Evolutionary conservation across 176 grass and related monocot species (phyloP), one percentile per base, ranked within the genome.

Genomic region (Paspalum vaginatum): DNA sequence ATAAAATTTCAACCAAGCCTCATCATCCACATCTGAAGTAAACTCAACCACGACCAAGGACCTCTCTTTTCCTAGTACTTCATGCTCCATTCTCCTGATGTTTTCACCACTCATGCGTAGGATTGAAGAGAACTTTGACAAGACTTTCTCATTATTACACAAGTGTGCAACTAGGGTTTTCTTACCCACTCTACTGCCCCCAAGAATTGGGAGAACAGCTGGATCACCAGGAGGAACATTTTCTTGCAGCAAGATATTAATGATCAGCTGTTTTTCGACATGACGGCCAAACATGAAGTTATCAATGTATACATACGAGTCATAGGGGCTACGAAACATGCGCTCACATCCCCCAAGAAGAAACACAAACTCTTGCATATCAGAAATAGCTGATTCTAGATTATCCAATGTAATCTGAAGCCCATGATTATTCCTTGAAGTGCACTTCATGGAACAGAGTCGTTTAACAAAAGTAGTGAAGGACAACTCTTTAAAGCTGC

Each of bases 21-120:
- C 37, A 4, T 81, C 78, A 20, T 76, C 72, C 38, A 63, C 15
- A 37, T 82, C 79, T 54, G 70, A 38, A 17, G 11, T 16, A 37
- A 87, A 55, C 8, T 87, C 53, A 70, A 82, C 9, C 8, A 81
- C 45, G 13, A 87, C 54, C 54, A 82, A 38, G 3, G 46, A 44
- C 64, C 52, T 61, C 1, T 5, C 54, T 12, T 26, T 1, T 2
- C 17, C 4, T 46, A 18, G 24, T 2, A 20, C 3, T 38, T 0
- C 44, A 37, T 22, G 0, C 20, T 47, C n/a, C 0, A 53, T 65
- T 32, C 13, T 77, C 17, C 17, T 0, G 20, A 65, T 64, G 18
- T 53, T 32, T 11, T 51, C 11, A 0, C 61, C 61, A 49, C 9
- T 65, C 3, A 79, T 0, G 44, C 41, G 47, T 18, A 53, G 10